Percentiles rank a stretch among this genome's conserved stretches.
These are phyloP conservation scores for Phytopythium kandeliae DNA, from an alignment of 352 stramenopile species.

Conservation along the genomic window DNA sequence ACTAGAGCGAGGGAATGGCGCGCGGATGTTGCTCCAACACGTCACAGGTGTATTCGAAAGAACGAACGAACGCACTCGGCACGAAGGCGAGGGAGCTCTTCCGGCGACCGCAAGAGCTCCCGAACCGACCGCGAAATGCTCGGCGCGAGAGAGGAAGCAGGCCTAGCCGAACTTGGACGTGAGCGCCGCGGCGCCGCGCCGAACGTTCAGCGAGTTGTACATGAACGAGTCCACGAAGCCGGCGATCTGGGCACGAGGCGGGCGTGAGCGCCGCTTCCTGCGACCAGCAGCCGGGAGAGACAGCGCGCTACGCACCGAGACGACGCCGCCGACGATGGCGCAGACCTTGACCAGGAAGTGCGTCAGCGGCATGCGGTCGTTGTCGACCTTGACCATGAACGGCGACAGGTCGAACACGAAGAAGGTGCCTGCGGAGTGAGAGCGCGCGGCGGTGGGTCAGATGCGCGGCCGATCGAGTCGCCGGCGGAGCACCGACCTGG, in stretches of 20 bases:
- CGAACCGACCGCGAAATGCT: too few relatives aligned
- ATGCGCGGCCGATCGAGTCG: too few relatives aligned
- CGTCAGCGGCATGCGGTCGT: conserved; percentile 70
- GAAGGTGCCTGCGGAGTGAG: conserved; percentile 50
- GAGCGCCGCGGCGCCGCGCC: conserved; percentile 18
- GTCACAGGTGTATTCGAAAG: background rate
- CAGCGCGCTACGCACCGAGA: conserved; percentile 47
- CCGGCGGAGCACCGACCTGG: conserved; percentile 23
- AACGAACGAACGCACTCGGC: too few relatives aligned
- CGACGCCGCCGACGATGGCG: conserved; percentile 75
- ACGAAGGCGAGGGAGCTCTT: background rate
- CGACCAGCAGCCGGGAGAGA: background rate
- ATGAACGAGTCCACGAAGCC: conserved; percentile 85
- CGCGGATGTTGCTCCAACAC: conserved; percentile 5
- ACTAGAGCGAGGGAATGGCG: conserved; percentile 7
- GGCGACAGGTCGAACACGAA: conserved; percentile 84
- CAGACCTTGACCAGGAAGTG: conserved; percentile 86
- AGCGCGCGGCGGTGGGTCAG: too few relatives aligned
- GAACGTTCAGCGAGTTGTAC: conserved; percentile 78
- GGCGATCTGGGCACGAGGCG: conserved; percentile 45
- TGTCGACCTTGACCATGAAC: conserved; percentile 85
- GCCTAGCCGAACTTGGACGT: conserved; percentile 28
- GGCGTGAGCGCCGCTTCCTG: background rate
- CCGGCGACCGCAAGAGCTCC: too few relatives aligned
- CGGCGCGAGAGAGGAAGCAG: too few relatives aligned